Percentiles rank a stretch among this genome's conserved stretches.
Conservation (phyloP, 495 filamentous ascomycete genomes). For the Aspergillus incahuasiensis region DNA sequence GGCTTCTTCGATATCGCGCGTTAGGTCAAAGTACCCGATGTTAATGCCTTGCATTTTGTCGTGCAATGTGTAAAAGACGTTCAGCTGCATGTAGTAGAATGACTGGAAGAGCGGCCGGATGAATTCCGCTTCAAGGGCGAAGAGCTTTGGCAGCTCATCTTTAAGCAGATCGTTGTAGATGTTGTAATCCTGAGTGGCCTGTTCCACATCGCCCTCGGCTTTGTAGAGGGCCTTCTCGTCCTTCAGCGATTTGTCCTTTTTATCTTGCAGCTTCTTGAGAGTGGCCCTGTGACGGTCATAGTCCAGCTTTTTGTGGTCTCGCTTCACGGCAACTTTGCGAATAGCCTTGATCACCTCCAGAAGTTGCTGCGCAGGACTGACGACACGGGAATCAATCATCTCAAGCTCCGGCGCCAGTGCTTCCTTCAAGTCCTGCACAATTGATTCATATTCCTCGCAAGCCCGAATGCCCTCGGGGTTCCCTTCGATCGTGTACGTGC, state of each 20-base stretch:
- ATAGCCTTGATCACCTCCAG: conserved; percentile 93
- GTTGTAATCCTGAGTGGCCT: conserved; percentile 91
- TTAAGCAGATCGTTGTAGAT: conserved; percentile 96
- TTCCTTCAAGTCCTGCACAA: conserved; percentile 86
- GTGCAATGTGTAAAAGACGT: conserved; percentile 98
- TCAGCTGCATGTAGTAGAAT: conserved; percentile 99
- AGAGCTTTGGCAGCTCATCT: conserved; percentile 90
- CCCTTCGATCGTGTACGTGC: conserved; percentile 71
- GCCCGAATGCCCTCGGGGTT: conserved; percentile 93
- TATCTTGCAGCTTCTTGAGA: conserved; percentile 92
- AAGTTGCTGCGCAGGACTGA: conserved; percentile 91
- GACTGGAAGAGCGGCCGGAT: conserved; percentile 97
- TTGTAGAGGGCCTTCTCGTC: conserved; percentile 98
- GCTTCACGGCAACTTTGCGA: conserved; percentile 81
- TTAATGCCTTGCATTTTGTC: conserved; percentile 95
- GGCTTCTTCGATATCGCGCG: conserved; percentile 81
- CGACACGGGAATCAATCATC: conserved; percentile 91
- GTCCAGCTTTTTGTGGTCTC: conserved; percentile 96
- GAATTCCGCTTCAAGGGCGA: conserved; percentile 89
- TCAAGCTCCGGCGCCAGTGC: conserved; percentile 88
- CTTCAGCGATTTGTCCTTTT: conserved; percentile 93
- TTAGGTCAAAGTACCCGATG: conserved; percentile 95
- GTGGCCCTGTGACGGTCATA: conserved; percentile 80
- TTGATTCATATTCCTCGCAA: conserved; percentile 92
- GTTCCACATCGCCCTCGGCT: conserved; percentile 86